Conservation (phyloP, 2,329 filamentous ascomycete species). For the Epichloe aotearoae region DNA sequence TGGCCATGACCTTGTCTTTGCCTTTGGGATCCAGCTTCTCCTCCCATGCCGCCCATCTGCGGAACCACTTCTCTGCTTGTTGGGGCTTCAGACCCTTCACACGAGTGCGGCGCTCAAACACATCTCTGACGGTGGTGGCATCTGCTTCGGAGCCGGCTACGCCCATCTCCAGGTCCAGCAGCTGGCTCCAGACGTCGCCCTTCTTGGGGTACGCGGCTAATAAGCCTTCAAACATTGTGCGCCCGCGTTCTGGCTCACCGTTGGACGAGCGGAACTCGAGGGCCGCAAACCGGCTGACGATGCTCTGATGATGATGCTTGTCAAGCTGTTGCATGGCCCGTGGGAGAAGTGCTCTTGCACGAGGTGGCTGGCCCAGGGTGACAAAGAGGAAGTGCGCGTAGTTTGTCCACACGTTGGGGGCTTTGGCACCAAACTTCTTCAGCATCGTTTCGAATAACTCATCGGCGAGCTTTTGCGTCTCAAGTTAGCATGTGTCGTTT, state of each 20-base stretch:
- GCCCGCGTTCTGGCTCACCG: conserved; percentile 78
- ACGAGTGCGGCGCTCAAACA: conserved; percentile 70
- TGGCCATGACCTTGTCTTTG: conserved; percentile 55
- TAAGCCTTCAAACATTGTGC: conserved; percentile 87
- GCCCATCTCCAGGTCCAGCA: conserved; percentile 70
- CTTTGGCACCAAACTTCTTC: conserved; percentile 77
- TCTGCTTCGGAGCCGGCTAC: conserved; percentile 40
- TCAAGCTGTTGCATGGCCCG: conserved; percentile 78
- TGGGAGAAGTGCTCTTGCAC: conserved; percentile 62
- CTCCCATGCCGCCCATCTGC: conserved; percentile 85
- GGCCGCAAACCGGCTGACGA: conserved; percentile 79
- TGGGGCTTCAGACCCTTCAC: conserved; percentile 64
- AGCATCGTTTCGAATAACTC: conserved; percentile 72
- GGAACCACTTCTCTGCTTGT: conserved; percentile 78
- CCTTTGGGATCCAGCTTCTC: conserved; percentile 54
- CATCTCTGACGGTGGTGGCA: conserved; percentile 46
- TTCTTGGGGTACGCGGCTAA: conserved; percentile 77
- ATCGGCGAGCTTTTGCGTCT: conserved; percentile 61
- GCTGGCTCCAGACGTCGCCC: conserved; percentile 84
- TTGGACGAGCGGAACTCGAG: conserved; percentile 78
- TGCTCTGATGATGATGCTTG: conserved; percentile 45
- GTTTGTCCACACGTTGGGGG: conserved; percentile 78
- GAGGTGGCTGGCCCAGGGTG: conserved; percentile 53
- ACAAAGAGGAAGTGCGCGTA: conserved; percentile 89
- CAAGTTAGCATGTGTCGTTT: neutral